These are phyloP conservation scores for Acanthamoeba lenticulata DNA, from an alignment of 208 protist genomes.

Conservation along the genomic window DNA sequence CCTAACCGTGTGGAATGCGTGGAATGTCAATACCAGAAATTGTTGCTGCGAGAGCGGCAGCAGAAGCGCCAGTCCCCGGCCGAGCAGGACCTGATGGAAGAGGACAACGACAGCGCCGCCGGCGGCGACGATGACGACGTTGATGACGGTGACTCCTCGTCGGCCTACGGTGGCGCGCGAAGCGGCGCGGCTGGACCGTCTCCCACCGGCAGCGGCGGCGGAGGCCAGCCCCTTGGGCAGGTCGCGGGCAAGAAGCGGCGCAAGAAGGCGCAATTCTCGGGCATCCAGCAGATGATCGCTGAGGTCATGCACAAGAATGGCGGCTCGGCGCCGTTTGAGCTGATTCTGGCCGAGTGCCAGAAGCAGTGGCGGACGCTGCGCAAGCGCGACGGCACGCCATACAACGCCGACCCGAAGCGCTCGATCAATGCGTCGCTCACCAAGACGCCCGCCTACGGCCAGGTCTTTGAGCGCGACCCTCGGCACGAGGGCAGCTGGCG, in stretches of 20 bases:
- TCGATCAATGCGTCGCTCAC: slow-evolving; percentile 65
- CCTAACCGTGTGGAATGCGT: too few species aligned
- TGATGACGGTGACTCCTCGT: background rate
- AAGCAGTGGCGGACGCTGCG: slow-evolving; percentile 62
- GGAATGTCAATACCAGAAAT: too few species aligned
- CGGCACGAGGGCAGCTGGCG: slow-evolving; percentile 5
- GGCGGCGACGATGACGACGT: too few species aligned
- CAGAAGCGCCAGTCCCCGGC: too few species aligned
- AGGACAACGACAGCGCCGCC: too few species aligned
- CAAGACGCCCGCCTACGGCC: background rate
- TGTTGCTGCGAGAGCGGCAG: too few species aligned
- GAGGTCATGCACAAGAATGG: slow-evolving; percentile 44
- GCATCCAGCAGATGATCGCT: slow-evolving; percentile 49
- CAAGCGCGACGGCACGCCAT: slow-evolving; percentile 52
- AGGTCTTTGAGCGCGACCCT: slow-evolving; percentile 56
- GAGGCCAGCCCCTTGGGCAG: too few species aligned
- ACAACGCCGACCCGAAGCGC: slow-evolving; percentile 61
- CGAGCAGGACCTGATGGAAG: too few species aligned
- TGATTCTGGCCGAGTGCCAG: slow-evolving; percentile 27
- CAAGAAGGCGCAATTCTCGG: slow-evolving; percentile 59
- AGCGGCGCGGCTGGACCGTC: too few species aligned
- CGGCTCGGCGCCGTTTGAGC: slow-evolving; percentile 52
- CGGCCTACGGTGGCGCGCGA: too few species aligned
- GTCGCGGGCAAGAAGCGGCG: slow-evolving; percentile 33
- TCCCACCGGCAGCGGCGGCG: too few species aligned